phyloP scores from a whole-genome alignment of 2,329 filamentous ascomycete species.

The Exophiala sp. region DNA sequence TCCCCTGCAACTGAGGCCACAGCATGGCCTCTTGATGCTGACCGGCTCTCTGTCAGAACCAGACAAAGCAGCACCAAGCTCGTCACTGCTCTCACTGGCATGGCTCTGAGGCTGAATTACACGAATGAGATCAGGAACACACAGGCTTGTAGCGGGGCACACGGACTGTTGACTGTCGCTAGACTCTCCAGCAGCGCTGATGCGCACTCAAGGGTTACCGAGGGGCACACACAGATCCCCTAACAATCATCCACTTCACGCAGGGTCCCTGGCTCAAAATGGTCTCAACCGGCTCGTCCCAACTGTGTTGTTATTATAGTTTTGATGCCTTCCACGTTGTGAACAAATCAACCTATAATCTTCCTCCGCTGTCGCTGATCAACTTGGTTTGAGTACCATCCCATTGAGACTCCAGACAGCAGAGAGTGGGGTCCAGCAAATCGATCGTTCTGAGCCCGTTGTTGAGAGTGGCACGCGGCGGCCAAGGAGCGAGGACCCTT shows the following conservation, averaged over 20 bases:
- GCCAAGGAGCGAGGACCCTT: neutral
- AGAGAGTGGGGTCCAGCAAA: slow-evolving; percentile 1
- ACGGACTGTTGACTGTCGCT: neutral
- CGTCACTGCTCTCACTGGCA: neutral
- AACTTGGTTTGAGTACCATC: neutral
- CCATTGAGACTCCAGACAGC: neutral
- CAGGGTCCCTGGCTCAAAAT: neutral
- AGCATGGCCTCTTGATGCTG: too few species aligned
- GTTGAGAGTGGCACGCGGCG: neutral
- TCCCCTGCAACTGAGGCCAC: too few species aligned
- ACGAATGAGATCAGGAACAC: slow-evolving; percentile 17
- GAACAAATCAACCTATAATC: slow-evolving; percentile 10
- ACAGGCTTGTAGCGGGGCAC: slow-evolving; percentile 8
- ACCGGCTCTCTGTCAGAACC: too few species aligned
- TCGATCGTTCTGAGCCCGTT: slow-evolving; percentile 2
- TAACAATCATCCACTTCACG: neutral
- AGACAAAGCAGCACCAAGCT: neutral
- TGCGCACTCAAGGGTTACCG: slow-evolving; percentile 4
- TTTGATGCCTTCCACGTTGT: slow-evolving; percentile 7
- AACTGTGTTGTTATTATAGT: slow-evolving; percentile 1
- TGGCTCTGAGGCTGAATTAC: slow-evolving; percentile 14
- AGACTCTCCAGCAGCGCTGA: neutral
- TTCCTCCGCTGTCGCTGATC: slow-evolving; percentile 5
- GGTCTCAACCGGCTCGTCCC: slow-evolving; percentile 9
- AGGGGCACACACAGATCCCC: neutral